phyloP scores from a whole-genome alignment of 371 early-diverging fungal species.

The Syncephalastrum sp. region DNA sequence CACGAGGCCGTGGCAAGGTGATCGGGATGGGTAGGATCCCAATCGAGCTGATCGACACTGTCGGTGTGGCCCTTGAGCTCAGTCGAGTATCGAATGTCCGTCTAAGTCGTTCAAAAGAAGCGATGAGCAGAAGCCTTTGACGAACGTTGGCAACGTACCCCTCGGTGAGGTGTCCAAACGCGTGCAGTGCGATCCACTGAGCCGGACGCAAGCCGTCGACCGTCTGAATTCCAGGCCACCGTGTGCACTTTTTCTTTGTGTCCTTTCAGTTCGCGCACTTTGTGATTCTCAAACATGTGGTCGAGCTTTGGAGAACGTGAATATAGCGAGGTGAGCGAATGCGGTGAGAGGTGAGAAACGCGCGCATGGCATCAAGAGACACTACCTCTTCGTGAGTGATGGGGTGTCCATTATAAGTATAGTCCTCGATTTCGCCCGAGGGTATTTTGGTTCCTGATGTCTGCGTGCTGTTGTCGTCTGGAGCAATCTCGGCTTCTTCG shows the following conservation, averaged over 20 bases:
- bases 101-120: constrained; percentile 26
- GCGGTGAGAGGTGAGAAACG: too few relatives aligned
- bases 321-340: too few relatives aligned
- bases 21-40: constrained; percentile 80
- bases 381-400: too few relatives aligned
- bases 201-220: constrained; percentile 64
- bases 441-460: too few relatives aligned
- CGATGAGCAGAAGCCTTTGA: not conserved
- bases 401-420: too few relatives aligned
- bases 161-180: constrained; percentile 66
- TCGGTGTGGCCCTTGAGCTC: constrained; percentile 84
- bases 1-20: constrained; percentile 81
- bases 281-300: too few relatives aligned
- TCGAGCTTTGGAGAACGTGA: too few relatives aligned
- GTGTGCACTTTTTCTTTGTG: constrained; percentile 62
- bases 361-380: too few relatives aligned
- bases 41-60: constrained; percentile 81
- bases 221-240: constrained; percentile 68
- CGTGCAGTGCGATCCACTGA: constrained; percentile 70
- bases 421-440: too few relatives aligned
- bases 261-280: constrained; percentile 9
- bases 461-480: too few relatives aligned
- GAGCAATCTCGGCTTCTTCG: too few relatives aligned
- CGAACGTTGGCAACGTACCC: constrained; percentile 28
- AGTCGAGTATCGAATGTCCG: constrained; percentile 57